Evolutionary conservation across 1,139 yeast genomes (phyloP), one percentile per base, ranked within the genome.

Genomic region (Groenewaldozyma auringiensis): DNA sequence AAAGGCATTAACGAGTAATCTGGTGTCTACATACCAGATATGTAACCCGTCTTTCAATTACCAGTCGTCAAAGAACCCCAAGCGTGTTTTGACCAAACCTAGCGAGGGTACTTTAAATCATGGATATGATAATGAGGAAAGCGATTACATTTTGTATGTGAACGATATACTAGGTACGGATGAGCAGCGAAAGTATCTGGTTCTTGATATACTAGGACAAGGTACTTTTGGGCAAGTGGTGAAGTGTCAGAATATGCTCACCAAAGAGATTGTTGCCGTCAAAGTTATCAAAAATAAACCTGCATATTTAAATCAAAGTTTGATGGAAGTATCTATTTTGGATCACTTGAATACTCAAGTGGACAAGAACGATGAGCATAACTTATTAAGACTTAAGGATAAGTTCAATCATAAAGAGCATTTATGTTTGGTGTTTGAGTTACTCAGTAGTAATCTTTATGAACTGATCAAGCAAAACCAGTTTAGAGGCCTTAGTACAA

Each of bases 211-310:
- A 21, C 67, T 94, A 40, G 99, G 99, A 0, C 92, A 89, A 53
- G 99, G 99, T 2, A 89, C 98, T 0, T 92, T 94, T 72, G 98
- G 98, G 3, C 99, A 92, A 65, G 99, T 94, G 45, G 97, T 89
- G 31, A 92, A 92, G 66, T 92, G 97, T 66, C 98, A 92, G 65
- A 88, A 92, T 63, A 71, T 92, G 64, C 71, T 79, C 42, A 88
- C 94, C 41, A 94, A 87, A 60, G 89, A 87, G 50, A 79, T 92
- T 21, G 87, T 89, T 40, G 98, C 98, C 0, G 95, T 94, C 37
- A 92, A 92, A 64, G 95, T 92, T 38, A 86, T 92, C 54, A 92
- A 92, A 63, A 84, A 95, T 33, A 85, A 84, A 60, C 87, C 95
- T 3, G 96, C 95, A 9, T 89, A 85, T 59, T 71, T 89, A 66